Percentiles rank a stretch among this genome's conserved stretches.
These are phyloP conservation scores for Notholithocarpus densiflorus DNA, from an alignment of 306 rosid genomes.

Conservation along the genomic window DNA sequence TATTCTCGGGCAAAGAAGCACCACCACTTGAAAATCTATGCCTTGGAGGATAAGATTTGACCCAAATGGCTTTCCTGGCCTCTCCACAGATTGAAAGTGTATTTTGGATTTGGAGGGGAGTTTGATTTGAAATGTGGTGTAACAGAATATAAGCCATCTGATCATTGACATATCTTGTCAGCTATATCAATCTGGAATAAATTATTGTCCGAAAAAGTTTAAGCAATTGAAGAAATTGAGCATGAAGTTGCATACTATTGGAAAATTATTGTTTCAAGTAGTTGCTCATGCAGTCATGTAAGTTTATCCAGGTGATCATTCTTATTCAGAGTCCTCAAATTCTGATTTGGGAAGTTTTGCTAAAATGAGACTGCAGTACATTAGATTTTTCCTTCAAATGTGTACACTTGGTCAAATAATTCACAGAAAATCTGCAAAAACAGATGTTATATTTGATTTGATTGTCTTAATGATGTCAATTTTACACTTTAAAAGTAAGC, in stretches of 20 bases:
- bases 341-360: background rate
- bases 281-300: background rate
- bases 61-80: background rate
- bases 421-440: too few species aligned
- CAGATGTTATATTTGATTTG: background rate
- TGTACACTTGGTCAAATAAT: background rate
- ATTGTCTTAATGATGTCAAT: background rate
- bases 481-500: too few species aligned
- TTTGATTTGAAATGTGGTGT: background rate
- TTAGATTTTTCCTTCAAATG: background rate
- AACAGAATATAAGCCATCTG: background rate
- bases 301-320: background rate
- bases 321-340: background rate
- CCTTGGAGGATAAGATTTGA: background rate
- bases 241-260: too few species aligned
- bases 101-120: constrained; percentile 14
- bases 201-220: too few species aligned
- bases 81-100: background rate
- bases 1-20: background rate
- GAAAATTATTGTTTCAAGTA: background rate
- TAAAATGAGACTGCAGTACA: background rate
- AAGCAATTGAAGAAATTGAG: too few species aligned
- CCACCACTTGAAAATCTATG: background rate
- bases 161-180: background rate
- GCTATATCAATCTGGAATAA: background rate